Evolutionary conservation across 441 rosid genomes (phyloP), one percentile per base, ranked within the genome.

Genomic region (Euphorbia schlechtendalii): DNA sequence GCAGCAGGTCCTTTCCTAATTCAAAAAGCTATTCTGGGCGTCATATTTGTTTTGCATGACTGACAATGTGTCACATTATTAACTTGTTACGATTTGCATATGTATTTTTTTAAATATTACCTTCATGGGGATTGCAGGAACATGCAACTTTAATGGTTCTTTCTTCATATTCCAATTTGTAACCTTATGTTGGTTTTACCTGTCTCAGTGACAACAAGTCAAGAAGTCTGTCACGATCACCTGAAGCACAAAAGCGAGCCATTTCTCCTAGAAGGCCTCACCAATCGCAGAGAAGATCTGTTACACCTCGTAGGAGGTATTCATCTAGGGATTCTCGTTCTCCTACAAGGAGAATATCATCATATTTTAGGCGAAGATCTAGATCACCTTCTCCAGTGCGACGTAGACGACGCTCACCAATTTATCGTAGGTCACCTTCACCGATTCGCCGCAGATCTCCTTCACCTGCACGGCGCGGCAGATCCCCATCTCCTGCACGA

Each of bases 221-320:
- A 46, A 86, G 88, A 82, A 90, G 96, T 71, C 48, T 82, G 20
- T 87, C 97, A 8, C 77, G 79, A 73, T 91, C 96, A 71, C 84
- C 82, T 34, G 61, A 57, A 56, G 69, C 55, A 20, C 73, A 69
- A n/a, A 62, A 67, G 41, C 77, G 67, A 30, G 76, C 86, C 22
- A 22, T 74, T 67, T 81, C 86, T 59, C 72, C 78, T 65, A 80
- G 75, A 32, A 75, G 73, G 54, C 59, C 34, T 25, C 46, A 41
- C n/a, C 69, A 14, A 55, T 81, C 90, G 27, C 81, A 79, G 5
- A 77, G 78, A 66, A 74, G 71, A 21, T 80, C 91, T 63, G 14
- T 69, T 57, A 63, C 82, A 11, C 81, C 83, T 51, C 76, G 66
- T 40, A 56, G 71, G 60, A 78, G 81, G 76, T 76, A 59, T 69